Evolutionary conservation across 176 grass and related monocot genomes (phyloP).

Genomic region (Aegilops bicornis): DNA sequence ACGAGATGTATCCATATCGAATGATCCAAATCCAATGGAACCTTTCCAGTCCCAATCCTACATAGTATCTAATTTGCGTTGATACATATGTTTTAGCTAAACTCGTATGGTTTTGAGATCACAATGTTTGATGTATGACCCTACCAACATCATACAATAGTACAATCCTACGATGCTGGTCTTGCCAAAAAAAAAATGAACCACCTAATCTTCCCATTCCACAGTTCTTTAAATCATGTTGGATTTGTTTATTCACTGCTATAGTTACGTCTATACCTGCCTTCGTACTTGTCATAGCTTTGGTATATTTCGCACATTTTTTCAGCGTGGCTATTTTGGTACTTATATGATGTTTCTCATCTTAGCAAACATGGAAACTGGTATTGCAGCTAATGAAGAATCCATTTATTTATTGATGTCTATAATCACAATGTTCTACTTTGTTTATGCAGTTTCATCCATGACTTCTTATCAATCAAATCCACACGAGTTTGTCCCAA

Average conservation of each 20-base stretch:
- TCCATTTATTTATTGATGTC: neutral
- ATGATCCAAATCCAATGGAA: neutral
- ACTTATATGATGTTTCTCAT: neutral
- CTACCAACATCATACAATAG: neutral
- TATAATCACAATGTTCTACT: neutral
- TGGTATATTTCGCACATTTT: neutral
- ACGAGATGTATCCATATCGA: neutral
- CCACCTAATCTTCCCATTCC: neutral
- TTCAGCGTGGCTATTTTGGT: neutral
- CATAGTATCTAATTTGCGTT: neutral
- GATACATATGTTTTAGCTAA: neutral
- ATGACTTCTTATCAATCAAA: conserved; percentile 67
- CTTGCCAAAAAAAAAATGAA: neutral
- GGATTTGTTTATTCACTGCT: neutral
- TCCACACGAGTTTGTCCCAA: conserved; percentile 75
- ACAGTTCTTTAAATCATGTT: neutral
- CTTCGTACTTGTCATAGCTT: neutral
- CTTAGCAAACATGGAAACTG: neutral
- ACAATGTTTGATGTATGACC: neutral
- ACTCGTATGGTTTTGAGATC: neutral
- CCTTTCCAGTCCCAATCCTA: neutral
- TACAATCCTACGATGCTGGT: neutral
- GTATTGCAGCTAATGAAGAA: neutral
- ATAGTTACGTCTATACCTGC: neutral
- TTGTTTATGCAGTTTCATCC: conserved; percentile 36